Conservation (phyloP, 148 eudicot genomes). For the Spergularia bocconei region DNA sequence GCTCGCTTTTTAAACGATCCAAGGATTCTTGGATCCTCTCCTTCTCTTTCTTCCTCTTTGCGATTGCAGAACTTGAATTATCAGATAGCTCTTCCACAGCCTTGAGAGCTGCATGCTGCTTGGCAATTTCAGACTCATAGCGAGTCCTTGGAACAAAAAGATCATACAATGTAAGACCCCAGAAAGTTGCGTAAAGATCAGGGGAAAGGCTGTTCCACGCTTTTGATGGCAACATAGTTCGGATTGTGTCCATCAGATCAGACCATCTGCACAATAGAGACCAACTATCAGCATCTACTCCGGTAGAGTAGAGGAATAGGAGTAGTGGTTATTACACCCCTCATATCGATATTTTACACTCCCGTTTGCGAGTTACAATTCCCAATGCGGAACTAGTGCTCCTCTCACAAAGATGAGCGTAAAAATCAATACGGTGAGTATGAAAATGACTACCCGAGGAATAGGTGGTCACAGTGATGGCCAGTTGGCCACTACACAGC, state of each 20-base stretch:
- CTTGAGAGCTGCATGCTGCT: conserved; percentile 87
- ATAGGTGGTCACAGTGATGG: background rate
- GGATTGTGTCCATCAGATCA: conserved; percentile 73
- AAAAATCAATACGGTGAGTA: too few relatives aligned
- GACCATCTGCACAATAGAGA: conserved; percentile 65
- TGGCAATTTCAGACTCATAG: conserved; percentile 87
- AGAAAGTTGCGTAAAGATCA: conserved; percentile 91
- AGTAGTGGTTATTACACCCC: too few relatives aligned
- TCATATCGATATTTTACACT: too few relatives aligned
- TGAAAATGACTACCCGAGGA: background rate
- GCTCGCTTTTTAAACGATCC: conserved; percentile 78
- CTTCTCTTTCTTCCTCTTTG: conserved; percentile 97
- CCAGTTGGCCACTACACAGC: background rate
- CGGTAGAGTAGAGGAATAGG: background rate
- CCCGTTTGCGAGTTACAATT: too few relatives aligned
- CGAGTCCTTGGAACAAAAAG: conserved; percentile 90
- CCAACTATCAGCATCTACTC: conserved; percentile 4
- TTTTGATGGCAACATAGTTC: conserved; percentile 82
- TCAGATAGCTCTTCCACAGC: conserved; percentile 91
- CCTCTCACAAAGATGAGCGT: too few relatives aligned
- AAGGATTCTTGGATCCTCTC: conserved; percentile 93
- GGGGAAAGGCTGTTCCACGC: conserved; percentile 99
- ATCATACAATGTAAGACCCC: conserved; percentile 97
- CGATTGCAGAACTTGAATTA: conserved; percentile 92
- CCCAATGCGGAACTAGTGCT: too few relatives aligned